Evolutionary conservation across 768 basidiomycete species (phyloP), one percentile per base, ranked within the genome.

Genomic region (Boletus edulis): DNA sequence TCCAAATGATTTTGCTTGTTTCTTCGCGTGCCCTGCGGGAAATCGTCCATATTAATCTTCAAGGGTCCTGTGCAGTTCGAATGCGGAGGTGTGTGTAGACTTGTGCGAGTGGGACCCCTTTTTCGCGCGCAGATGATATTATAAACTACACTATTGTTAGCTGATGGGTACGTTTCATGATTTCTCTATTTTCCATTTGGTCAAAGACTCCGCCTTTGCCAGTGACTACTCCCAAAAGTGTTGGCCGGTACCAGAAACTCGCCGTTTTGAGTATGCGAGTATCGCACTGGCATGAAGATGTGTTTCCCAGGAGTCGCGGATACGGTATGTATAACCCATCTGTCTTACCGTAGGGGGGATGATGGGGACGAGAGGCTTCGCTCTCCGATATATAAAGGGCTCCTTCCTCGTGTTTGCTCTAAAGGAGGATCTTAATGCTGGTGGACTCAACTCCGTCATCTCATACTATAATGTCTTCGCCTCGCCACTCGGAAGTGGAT

Each of bases 401-500:
- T 24, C 8, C 14, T 5, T 50, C 18, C 17, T 7, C 17, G 29
- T 49, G 6, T 35, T 8, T 44, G 20, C n/a, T 35, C 17, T 48
- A 59, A 55, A 57, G 44, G 31, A 15, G n/a, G n/a, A 22, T 29
- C 29, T 29, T 29, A 44, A 2, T 7, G 12, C 34, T 35, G 34
- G 34, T 35, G 34, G 34, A 14, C 39, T 48, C 46, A 37, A 45
- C 43, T 40, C 51, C 42, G 31, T 38, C 46, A 15, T 50, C 34
- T 20, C 44, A 38, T 41, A 45, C 45, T 10, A 44, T 3, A 31
- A 66, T 66, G 64, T 40, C 62, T 31, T 43, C 38, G 29, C 45
- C 50, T 49, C 51, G n/a, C 46, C 54, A 58, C 5, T 72, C 72
- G 11, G 50, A 69, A 40, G 75, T 77, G 29, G 76, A 76, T 52